Base-by-base conservation (phyloP, 2,329 filamentous ascomycete species). In the Nothophoma quercina region DNA sequence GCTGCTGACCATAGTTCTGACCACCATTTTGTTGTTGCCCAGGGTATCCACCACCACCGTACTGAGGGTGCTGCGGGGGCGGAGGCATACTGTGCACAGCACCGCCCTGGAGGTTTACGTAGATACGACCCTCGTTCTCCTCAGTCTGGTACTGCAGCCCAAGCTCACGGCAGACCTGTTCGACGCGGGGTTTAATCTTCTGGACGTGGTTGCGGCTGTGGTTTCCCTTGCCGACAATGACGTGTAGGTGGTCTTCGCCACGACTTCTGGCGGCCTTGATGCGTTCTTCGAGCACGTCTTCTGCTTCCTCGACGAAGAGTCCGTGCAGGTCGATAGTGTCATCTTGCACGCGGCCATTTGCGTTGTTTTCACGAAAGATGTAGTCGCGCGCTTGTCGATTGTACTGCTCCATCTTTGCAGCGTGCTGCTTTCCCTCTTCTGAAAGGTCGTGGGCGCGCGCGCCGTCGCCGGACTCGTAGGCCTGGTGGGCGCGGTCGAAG, bases 331-430 rank as follows among this genome's bases (percentile, higher is more conserved):
- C 95, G 65, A 99, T 93, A 7, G 89, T 91, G 75, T 98, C 93
- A 32, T 81, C 80, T 13, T 85, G 83, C 8, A 96, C 88, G 56
- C 88, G 86, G 15, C 86, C 90, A 2, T 81, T 75, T 16, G 90
- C 87, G 72, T 98, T 98, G 80, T 97, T 97, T 78, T 93, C 91
- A 32, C 92, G 88, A 80, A 99, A 97, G 72, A 98, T 98, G 75
- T 85, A 96, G 53, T 97, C 90, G 54, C 90, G 91, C 1, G 95
- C 95, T 75, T 96, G 91, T 60, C 85, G 86, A 81, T 97, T 97
- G 79, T 92, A 96, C 55, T 88, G 81, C 62, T 96, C 91, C 85
- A 96, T 95, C 72, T 88, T 85, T 52, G 86, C 85, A 33, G 88
- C 92, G 74, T 98, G 93, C 35, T 79, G 76, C 77, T 98, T 96